A percentile compares a stretch with the other conserved stretches of the same genome.
These are phyloP conservation scores for Aspergillus tubingensis DNA, from an alignment of 2,329 filamentous ascomycete genomes.

Conservation along the genomic window DNA sequence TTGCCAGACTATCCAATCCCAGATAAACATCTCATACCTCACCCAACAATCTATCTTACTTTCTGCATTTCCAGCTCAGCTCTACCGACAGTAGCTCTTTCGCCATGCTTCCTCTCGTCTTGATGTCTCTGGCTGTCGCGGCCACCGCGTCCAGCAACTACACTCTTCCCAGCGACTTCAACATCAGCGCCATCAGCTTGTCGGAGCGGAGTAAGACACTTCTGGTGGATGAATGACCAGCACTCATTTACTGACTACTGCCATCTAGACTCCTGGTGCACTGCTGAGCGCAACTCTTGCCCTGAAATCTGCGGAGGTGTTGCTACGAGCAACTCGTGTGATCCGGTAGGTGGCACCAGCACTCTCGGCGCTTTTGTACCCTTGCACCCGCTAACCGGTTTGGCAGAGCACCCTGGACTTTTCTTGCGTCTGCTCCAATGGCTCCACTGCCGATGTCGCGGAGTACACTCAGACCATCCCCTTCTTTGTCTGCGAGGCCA, in stretches of 20 bases:
- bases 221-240: neutral
- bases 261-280: constrained; percentile 57
- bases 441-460: constrained; percentile 56
- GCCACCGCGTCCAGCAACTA: constrained; percentile 15
- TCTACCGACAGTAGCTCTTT: neutral
- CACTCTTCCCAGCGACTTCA: constrained; percentile 14
- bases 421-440: constrained; percentile 60
- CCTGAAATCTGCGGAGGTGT: constrained; percentile 59
- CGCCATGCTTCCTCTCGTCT: constrained; percentile 11
- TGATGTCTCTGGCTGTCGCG: constrained; percentile 8
- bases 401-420: constrained; percentile 53
- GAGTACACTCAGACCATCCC: constrained; percentile 61
- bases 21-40: neutral
- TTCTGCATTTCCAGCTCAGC: neutral
- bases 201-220: constrained; percentile 7
- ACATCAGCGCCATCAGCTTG: constrained; percentile 9
- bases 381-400: constrained; percentile 16
- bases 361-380: neutral
- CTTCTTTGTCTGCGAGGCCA: constrained; percentile 60
- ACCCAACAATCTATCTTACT: neutral
- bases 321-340: constrained; percentile 56
- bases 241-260: neutral
- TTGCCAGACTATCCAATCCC: constrained; percentile 3
- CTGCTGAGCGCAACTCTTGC: constrained; percentile 61
- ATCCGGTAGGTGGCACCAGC: constrained; percentile 51